Conservation (phyloP, 805 yeast species). For the Lipomyces sp. region DNA sequence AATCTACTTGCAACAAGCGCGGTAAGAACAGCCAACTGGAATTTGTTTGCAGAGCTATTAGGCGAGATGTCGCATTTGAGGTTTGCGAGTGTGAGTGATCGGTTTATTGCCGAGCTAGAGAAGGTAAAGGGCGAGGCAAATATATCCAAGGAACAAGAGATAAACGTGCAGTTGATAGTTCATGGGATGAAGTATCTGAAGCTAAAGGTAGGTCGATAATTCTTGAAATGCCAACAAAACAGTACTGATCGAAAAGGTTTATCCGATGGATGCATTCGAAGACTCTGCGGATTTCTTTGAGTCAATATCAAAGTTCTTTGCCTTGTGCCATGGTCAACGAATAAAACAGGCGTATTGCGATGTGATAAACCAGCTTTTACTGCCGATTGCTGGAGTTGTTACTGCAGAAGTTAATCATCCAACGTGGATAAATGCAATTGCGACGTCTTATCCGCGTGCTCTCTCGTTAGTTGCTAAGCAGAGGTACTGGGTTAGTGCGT, state of each 20-base stretch:
- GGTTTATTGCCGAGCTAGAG: slow-evolving; percentile 91
- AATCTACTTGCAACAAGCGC: slow-evolving; percentile 63
- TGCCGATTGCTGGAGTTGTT: slow-evolving; percentile 81
- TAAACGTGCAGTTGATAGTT: slow-evolving; percentile 72
- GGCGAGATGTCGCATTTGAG: slow-evolving; percentile 89
- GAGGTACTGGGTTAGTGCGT: slow-evolving; percentile 68
- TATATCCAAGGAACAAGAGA: slow-evolving; percentile 55
- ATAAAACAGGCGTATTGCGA: slow-evolving; percentile 82
- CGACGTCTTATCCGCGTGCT: slow-evolving; percentile 59
- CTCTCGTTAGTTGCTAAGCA: slow-evolving; percentile 52
- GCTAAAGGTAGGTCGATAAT: slow-evolving; percentile 49
- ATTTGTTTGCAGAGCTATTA: slow-evolving; percentile 80
- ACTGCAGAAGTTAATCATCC: slow-evolving; percentile 98
- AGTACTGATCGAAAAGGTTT: slow-evolving; percentile 49
- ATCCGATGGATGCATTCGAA: slow-evolving; percentile 88
- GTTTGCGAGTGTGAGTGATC: slow-evolving; percentile 85
- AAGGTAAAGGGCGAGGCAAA: slow-evolving; percentile 50
- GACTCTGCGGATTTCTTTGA: slow-evolving; percentile 90
- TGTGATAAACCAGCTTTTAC: slow-evolving; percentile 71
- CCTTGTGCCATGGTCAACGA: slow-evolving; percentile 64
- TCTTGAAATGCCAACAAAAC: not conserved
- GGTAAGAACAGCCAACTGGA: slow-evolving; percentile 92
- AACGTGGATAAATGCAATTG: slow-evolving; percentile 85
- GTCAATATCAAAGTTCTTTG: slow-evolving; percentile 83
- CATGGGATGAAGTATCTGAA: slow-evolving; percentile 90